Base-by-base conservation (phyloP, 192 early-diverging fungal species). In the Cladochytrium replicatum region DNA sequence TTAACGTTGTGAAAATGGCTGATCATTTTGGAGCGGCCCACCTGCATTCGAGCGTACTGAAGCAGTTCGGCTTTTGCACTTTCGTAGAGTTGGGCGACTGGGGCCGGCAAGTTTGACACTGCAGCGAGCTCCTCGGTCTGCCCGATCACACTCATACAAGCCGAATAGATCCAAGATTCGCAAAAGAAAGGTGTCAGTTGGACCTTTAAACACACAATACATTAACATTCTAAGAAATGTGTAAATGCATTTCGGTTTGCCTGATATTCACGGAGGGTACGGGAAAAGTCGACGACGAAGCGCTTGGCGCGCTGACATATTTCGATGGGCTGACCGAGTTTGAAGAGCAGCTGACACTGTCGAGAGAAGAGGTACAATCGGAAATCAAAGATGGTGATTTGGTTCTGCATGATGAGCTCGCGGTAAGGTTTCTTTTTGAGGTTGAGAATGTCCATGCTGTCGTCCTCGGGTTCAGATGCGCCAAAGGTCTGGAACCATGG, bases 401-500 rank as follows among this genome's bases (percentile, higher is more conserved):
- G 78, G 67, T 91, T 99, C 52, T 91, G 83, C 24, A 83, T 82
- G 55, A 97, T 92, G 64, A 81, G 69, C 37, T 90, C 84, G 32
- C 87, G 72, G 55, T 96, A 99, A 1, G 81, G 78, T 60, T 92
- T 94, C 24, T 67, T 70, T 32, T 71, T 66, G 21, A 86, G 50
- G 41, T 91, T 75, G 8, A 97, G 70, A 4, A 94, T 62, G 48
- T 88, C 86, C 1, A 74, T 71, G 57, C 83, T 83, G 57, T 99
- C 93, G 57, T 99, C 96, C n/a, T 78, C 85, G 4, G 66, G 58
- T 6, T 84, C 82, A 11, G 74, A 74, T 4, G 87, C 93, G 40
- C 93, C 93, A 71, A 96, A 93, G 57, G 71, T 77, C 11, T 84
- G 75, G 65, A 97, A 97, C 92, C 92, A 99, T 30, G 92, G 82